Percentiles rank a stretch among this genome's conserved stretches.
These are phyloP conservation scores for Phytophthora syringae DNA, from an alignment of 352 stramenopile genomes.

Conservation along the genomic window DNA sequence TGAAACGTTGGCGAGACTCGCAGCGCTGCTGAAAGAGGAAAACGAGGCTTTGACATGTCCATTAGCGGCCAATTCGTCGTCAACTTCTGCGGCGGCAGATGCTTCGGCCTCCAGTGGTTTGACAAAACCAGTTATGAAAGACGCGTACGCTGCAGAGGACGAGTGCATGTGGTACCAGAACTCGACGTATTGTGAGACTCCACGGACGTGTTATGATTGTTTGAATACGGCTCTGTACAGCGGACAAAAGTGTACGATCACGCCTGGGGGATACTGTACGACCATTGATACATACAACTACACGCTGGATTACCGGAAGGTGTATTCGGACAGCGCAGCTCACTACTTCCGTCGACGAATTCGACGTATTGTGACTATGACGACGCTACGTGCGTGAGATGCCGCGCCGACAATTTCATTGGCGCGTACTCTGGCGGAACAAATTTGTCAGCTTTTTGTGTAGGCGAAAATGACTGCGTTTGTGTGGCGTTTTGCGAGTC, in stretches of 20 bases:
- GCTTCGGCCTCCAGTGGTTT: conserved; percentile 21
- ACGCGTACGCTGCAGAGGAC: conserved; percentile 43
- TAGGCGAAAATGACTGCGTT: conserved; percentile 51
- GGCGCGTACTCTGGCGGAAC: conserved; percentile 29
- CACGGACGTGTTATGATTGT: conserved; percentile 65
- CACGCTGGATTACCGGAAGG: conserved; percentile 47
- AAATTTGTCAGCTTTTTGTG: conserved; percentile 49
- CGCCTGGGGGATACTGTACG: conserved; percentile 61
- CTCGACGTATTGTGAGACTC: conserved; percentile 51
- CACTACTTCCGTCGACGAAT: conserved; percentile 66
- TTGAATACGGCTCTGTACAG: conserved; percentile 51
- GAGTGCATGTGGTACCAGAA: conserved; percentile 74
- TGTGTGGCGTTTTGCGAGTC: conserved; percentile 68
- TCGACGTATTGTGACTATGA: conserved; percentile 58
- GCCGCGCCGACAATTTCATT: conserved; percentile 31
- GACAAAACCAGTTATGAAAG: conserved; percentile 32
- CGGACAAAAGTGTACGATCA: conserved; percentile 57
- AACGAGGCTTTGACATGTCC: conserved; percentile 35
- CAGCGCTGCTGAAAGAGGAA: conserved; percentile 19
- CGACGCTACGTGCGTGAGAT: conserved; percentile 42
- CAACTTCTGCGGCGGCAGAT: conserved; percentile 16
- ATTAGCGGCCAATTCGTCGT: conserved; percentile 43
- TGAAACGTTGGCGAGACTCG: conserved; percentile 45
- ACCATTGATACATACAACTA: conserved; percentile 51
- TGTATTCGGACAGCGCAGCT: conserved; percentile 31